Base-by-base conservation (phyloP, 176 grass and related monocot genomes). In the Elymus sibiricus region DNA sequence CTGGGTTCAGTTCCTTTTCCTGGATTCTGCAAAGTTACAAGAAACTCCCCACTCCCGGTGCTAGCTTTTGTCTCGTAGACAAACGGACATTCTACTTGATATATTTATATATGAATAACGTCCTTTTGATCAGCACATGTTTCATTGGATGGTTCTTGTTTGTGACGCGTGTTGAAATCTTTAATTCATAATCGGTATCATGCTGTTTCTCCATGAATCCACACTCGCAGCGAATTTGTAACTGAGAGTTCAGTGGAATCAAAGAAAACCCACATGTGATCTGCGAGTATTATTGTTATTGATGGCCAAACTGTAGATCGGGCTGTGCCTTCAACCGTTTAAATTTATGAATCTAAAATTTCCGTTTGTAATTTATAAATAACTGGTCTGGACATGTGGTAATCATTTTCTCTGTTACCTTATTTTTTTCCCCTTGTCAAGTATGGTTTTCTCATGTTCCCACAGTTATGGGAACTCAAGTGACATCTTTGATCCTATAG, bases 21-120 rank as follows among this genome's bases (percentile, higher is more conserved):
- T 62, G 75, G 46, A 15, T 80, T 67, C 7, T 79, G 21, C 55
- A 11, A 51, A 28, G 74, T 82, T 75, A 47, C 14, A 43, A 79
- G 84, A 70, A 86, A 58, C 24, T 78, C 61, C 14, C 27, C 53
- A 65, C 56, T 65, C 14, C 72, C 47, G 0, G 72, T 75, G 28
- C 14, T 89, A 44, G 68, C 21, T 83, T 27, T 17, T 34, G 13
- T 76, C 6, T 17, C 22, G 5, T 13, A 49, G n/a, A 19, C 29
- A 77, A 78, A 53, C 4, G 1, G 5, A 68, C 9, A 47, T n/a
- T 25, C 12, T 47, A 67, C 60, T 64, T 37, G 61, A 35, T 53
- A 53, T 53, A 35, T 84, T 5, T 56, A 47, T 64, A 63, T 71
- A 63, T 62, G 7, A 87, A 90, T 79, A 79, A 75, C 56, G 3